phyloP scores from a whole-genome alignment of 2,329 filamentous ascomycete species.

The Sporothrix dimorphospora region DNA sequence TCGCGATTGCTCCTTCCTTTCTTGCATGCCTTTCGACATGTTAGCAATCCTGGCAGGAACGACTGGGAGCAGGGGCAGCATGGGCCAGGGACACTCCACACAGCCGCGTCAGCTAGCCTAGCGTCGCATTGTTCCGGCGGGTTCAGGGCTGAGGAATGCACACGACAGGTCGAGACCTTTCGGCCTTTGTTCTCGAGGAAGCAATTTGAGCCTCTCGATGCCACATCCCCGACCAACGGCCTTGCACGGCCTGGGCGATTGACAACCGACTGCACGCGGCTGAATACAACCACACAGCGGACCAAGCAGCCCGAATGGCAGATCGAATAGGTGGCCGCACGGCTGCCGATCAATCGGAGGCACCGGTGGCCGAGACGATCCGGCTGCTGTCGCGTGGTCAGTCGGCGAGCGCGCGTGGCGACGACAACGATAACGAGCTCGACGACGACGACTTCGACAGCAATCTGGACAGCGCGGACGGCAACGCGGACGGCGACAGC shows the following conservation, averaged over 20 bases:
- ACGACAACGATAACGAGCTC: neutral
- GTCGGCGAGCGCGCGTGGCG: neutral
- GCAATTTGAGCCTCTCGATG: neutral
- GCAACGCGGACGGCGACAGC: neutral
- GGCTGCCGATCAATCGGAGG: neutral
- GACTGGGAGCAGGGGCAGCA: neutral
- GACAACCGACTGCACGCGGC: neutral
- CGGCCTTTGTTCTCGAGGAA: neutral
- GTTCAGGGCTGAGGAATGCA: neutral
- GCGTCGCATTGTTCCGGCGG: neutral
- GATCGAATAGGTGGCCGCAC: constrained; percentile 1
- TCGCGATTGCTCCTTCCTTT: neutral
- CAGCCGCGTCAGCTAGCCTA: neutral
- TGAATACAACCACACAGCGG: neutral
- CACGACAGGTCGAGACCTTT: neutral
- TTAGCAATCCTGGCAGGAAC: no score
- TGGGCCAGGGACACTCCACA: neutral
- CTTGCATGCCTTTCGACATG: neutral
- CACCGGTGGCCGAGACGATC: constrained; percentile 13
- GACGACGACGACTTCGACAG: neutral
- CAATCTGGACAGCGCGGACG: constrained; percentile 10
- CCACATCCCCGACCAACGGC: neutral
- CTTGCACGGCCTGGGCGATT: neutral
- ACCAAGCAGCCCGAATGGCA: neutral
- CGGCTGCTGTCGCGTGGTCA: neutral